A percentile compares a stretch with the other conserved stretches of the same genome.
phyloP scores from a whole-genome alignment of 768 basidiomycete species.

The Tulasnella sp. region DNA sequence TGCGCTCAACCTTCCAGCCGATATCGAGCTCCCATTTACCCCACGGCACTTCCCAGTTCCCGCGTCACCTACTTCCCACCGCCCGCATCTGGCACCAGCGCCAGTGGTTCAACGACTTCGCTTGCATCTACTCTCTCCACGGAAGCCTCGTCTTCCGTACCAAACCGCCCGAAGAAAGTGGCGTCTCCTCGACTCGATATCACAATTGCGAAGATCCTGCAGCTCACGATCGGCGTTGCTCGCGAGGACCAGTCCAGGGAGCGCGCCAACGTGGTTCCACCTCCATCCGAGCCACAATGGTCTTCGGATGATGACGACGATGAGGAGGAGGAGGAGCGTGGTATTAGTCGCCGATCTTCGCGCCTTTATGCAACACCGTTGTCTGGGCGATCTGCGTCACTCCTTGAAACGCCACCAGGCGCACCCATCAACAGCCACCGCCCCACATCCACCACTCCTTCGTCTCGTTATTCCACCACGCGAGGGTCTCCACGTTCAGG shows the following conservation, averaged over 20 bases:
- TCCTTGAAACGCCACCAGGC: background rate
- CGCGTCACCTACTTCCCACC: constrained; percentile 9
- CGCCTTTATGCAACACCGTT: background rate
- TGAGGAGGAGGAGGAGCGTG: constrained; percentile 18
- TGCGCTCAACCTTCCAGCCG: constrained; percentile 23
- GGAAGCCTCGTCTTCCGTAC: constrained; percentile 8
- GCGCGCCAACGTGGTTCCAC: constrained; percentile 9
- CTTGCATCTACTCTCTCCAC: background rate
- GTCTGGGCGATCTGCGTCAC: background rate
- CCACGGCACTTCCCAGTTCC: background rate
- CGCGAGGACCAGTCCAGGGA: constrained; percentile 11
- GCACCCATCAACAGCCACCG: background rate
- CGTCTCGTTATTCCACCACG: background rate
- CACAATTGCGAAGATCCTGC: constrained; percentile 44
- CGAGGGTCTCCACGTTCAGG: background rate
- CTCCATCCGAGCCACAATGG: constrained; percentile 19
- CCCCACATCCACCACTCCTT: background rate
- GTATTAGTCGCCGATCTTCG: background rate
- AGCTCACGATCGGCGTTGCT: constrained; percentile 28
- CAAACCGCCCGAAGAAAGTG: background rate
- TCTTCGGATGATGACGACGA: constrained; percentile 25
- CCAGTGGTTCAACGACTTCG: background rate
- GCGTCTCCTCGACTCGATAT: constrained; percentile 34
- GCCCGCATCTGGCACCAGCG: background rate
- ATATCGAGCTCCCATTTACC: constrained; percentile 18